These are phyloP conservation scores for Gossypium raimondii DNA, from an alignment of 345 rosid genomes.

Conservation along the genomic window DNA sequence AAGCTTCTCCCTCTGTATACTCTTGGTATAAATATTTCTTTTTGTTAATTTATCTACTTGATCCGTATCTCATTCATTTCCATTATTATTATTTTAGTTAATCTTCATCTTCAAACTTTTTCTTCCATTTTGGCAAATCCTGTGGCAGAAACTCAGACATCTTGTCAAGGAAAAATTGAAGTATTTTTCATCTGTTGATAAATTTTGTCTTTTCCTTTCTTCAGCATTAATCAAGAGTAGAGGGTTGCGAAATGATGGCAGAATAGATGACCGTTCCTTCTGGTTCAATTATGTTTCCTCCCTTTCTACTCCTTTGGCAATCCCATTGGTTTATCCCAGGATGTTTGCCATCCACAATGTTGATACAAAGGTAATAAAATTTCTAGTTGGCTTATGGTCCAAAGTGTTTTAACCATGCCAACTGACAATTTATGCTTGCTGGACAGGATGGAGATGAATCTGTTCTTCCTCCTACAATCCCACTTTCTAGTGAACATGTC, in stretches of 20 bases:
- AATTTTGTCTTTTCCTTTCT: slow-evolving; percentile 14
- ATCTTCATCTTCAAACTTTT: background rate
- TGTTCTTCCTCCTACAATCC: slow-evolving; percentile 57
- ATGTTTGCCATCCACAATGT: slow-evolving; percentile 82
- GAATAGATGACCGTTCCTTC: slow-evolving; percentile 84
- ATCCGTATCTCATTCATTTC: background rate
- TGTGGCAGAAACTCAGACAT: background rate
- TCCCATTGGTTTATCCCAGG: slow-evolving; percentile 83
- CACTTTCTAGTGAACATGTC: slow-evolving; percentile 81
- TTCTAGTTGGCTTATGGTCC: background rate
- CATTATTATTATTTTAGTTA: background rate
- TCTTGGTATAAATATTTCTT: slow-evolving; percentile 57
- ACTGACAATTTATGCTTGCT: slow-evolving; percentile 16
- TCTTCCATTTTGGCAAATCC: background rate
- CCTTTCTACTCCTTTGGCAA: slow-evolving; percentile 65
- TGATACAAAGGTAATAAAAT: slow-evolving; percentile 48
- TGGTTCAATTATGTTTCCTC: slow-evolving; percentile 78
- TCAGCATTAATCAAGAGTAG: slow-evolving; percentile 81
- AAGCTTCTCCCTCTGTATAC: slow-evolving; percentile 89
- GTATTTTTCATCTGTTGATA: background rate
- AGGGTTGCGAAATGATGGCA: slow-evolving; percentile 73
- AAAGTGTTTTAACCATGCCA: slow-evolving; percentile 12
- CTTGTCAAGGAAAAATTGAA: background rate
- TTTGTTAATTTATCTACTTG: background rate
- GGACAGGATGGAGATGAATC: slow-evolving; percentile 60